These are phyloP conservation scores for Akebia trifoliata DNA, from an alignment of 164 flowering plant genomes.

Conservation along the genomic window DNA sequence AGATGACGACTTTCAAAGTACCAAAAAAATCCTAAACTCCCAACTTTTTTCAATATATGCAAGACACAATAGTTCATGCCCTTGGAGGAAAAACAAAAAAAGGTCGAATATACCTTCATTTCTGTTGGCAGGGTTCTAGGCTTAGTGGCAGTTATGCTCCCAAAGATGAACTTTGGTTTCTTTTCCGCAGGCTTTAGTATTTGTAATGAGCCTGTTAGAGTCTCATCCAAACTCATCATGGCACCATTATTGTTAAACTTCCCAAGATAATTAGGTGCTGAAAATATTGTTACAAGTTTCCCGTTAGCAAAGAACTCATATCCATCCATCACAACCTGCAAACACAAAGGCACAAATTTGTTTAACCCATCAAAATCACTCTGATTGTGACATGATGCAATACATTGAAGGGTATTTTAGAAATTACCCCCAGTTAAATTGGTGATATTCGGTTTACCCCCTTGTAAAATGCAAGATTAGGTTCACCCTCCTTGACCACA, in stretches of 20 bases:
- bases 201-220: constrained; percentile 81
- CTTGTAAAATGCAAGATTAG: too few species aligned
- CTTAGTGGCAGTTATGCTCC: constrained; percentile 42
- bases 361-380: not conserved
- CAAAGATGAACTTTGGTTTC: constrained; percentile 40
- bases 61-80: too few species aligned
- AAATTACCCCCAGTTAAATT: too few species aligned
- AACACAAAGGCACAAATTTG: not conserved
- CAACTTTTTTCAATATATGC: too few species aligned
- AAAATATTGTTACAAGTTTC: constrained; percentile 84
- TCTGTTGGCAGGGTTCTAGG: constrained; percentile 41
- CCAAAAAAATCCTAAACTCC: too few species aligned
- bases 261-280: constrained; percentile 89
- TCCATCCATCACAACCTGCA: constrained; percentile 41
- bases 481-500: too few species aligned
- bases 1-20: too few species aligned
- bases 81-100: too few species aligned
- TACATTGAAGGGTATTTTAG: too few species aligned
- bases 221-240: constrained; percentile 92
- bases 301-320: constrained; percentile 49
- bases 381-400: not conserved
- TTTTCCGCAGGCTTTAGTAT: constrained; percentile 62
- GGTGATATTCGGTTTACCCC: too few species aligned
- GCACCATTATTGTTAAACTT: constrained; percentile 91
- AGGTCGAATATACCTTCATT: constrained; percentile 24